Percentiles rank a stretch among this genome's conserved stretches.
Conservation (phyloP, 2,329 filamentous ascomycete species). For the Colletotrichum sp. region DNA sequence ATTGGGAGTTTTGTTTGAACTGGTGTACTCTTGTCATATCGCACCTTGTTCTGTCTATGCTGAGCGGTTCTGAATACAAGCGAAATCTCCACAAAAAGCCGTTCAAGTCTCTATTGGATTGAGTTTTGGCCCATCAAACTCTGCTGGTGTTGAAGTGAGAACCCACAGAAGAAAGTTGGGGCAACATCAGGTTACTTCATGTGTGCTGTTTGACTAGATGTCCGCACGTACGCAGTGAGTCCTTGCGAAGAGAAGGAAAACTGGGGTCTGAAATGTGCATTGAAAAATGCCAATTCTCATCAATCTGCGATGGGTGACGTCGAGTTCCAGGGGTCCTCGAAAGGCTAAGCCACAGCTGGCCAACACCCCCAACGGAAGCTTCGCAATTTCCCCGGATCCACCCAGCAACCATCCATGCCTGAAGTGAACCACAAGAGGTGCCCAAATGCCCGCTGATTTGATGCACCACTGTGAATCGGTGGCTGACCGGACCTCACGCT, state of each 20-base stretch:
- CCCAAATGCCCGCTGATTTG: neutral
- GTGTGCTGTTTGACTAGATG: neutral
- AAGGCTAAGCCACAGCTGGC: conserved; percentile 8
- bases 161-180: neutral
- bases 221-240: neutral
- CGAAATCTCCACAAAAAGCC: neutral
- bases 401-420: neutral
- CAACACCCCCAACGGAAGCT: neutral
- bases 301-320: conserved; percentile 8
- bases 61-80: conserved; percentile 8
- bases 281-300: neutral
- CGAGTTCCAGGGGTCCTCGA: neutral
- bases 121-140: neutral
- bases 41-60: neutral
- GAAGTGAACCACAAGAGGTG: neutral
- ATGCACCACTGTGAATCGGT: neutral
- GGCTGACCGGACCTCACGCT: neutral
- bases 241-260: neutral
- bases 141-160: neutral
- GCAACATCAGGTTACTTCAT: neutral
- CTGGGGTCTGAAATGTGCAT: neutral
- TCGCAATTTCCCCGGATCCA: conserved; percentile 20
- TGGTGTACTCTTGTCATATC: neutral
- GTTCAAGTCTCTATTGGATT: neutral
- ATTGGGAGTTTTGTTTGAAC: neutral